Evolutionary conservation across 2,329 filamentous ascomycete species (phyloP).

Genomic region (Stromatinia cepivora): DNA sequence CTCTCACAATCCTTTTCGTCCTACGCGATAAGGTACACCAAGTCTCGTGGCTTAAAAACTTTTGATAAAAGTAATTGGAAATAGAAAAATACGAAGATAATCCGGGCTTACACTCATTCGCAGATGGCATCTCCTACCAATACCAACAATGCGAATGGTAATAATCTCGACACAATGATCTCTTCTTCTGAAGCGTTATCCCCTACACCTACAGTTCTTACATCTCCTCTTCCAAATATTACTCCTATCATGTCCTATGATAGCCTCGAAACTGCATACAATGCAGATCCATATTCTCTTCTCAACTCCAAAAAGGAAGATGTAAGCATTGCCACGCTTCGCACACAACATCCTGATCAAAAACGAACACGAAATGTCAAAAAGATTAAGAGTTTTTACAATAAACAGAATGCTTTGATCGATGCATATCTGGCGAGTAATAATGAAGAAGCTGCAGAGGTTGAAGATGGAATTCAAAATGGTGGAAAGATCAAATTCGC

Average conservation of each 20-base stretch:
- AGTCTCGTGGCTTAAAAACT: not conserved
- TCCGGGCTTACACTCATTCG: not conserved
- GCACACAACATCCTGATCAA: slow-evolving; percentile 49
- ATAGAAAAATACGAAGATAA: not conserved
- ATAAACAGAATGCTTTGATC: slow-evolving; percentile 50
- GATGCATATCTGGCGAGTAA: slow-evolving; percentile 55
- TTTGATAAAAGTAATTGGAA: not conserved
- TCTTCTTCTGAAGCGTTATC: not conserved
- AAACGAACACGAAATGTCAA: slow-evolving; percentile 40
- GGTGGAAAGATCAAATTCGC: slow-evolving; percentile 41
- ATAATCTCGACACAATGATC: not conserved
- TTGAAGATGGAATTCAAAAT: slow-evolving; percentile 47
- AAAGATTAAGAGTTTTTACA: slow-evolving; percentile 50
- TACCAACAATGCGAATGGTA: not conserved
- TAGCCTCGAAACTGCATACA: slow-evolving; percentile 10
- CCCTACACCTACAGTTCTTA: not conserved
- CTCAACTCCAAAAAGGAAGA: slow-evolving; percentile 39
- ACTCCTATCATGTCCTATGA: slow-evolving; percentile 5
- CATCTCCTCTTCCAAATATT: not conserved
- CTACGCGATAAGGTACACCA: not conserved
- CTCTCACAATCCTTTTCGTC: not conserved
- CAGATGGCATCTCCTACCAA: slow-evolving; percentile 8
- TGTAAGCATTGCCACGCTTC: slow-evolving; percentile 47
- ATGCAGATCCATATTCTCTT: slow-evolving; percentile 43
- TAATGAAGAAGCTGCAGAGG: slow-evolving; percentile 54